These are phyloP conservation scores for Fusarium decemcellulare DNA, from an alignment of 2,329 filamentous ascomycete genomes.

Conservation along the genomic window DNA sequence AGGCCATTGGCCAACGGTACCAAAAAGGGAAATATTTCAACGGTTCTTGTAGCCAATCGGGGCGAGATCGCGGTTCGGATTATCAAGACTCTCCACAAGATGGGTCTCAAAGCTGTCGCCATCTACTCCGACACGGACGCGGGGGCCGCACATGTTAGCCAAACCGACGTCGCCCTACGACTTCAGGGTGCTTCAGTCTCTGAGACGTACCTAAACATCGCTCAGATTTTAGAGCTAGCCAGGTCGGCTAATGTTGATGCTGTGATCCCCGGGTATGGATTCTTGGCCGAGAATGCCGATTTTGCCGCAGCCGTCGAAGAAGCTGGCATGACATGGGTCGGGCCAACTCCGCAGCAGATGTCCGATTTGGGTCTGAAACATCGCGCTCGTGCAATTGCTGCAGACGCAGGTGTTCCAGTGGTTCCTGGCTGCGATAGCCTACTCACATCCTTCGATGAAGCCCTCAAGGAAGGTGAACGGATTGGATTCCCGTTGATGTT, in stretches of 20 bases:
- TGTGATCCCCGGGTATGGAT: conserved; percentile 78
- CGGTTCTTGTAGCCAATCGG: conserved; percentile 78
- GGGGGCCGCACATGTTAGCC: conserved; percentile 76
- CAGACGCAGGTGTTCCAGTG: conserved; percentile 48
- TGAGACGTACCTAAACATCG: conserved; percentile 76
- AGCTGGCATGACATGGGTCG: conserved; percentile 71
- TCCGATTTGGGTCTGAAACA: conserved; percentile 56
- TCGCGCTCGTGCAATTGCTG: conserved; percentile 52
- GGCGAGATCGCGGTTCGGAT: conserved; percentile 76
- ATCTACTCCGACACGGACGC: conserved; percentile 77
- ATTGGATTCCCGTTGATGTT: conserved; percentile 61
- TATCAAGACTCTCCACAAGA: conserved; percentile 74
- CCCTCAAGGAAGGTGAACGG: conserved; percentile 42
- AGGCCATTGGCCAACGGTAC: neutral
- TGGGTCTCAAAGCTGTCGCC: conserved; percentile 78
- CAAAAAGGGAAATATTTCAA: conserved; percentile 33
- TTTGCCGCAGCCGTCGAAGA: conserved; percentile 69
- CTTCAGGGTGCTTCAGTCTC: conserved; percentile 64
- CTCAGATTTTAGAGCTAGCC: conserved; percentile 70
- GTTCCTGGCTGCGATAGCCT: conserved; percentile 52
- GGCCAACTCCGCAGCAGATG: conserved; percentile 66
- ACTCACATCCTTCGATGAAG: conserved; percentile 47
- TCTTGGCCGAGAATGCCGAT: conserved; percentile 73
- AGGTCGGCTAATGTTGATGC: conserved; percentile 65
- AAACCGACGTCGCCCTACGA: conserved; percentile 76